Evolutionary conservation across 2,329 filamentous ascomycete species (phyloP), one percentile per base, ranked within the genome.

Genomic region (Zymoseptoria pseudotritici): DNA sequence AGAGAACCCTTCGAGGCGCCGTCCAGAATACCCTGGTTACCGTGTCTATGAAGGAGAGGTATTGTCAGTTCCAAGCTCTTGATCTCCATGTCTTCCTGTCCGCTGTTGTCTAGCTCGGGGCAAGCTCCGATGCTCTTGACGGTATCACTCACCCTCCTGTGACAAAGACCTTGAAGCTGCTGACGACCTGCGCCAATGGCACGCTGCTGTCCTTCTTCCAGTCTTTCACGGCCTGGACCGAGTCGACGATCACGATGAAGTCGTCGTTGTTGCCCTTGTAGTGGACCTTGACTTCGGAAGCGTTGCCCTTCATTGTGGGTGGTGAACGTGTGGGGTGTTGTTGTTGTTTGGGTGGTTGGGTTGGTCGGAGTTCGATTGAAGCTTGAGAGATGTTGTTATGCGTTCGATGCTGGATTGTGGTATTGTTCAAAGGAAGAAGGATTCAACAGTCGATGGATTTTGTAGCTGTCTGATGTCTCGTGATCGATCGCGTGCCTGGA

Each of bases 121-220:
- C 20, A 20, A 20, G 50, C 50, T 22, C 24, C 50, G 20, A 46
- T 7, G 11, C 36, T 42, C 2, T 31, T 31, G 36, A 26, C 49
- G 10, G 22, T 50, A 10, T 20, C 21, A 65, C 89, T 79, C 82
- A 97, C 92, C 87, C 89, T 80, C 95, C 89, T 42, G 91, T 96
- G 51, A 88, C 80, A 71, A 96, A 96, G 71, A 99, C 82, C 82
- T 96, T 90, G 82, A 90, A 97, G 7, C 88, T 83, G 60, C 87
- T 90, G 58, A 97, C 83, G 59, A 99, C 92, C 70, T 97, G 86
- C 1, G 89, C 83, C 54, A 97, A 79, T 46, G 94, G 89, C 29
- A 94, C 79, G 29, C 83, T 86, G 72, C 84, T 86, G 80, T 97
- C 93, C 4, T 74, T 79, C 80, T 86, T 85, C 93, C 93, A 97